These are phyloP conservation scores for Epichloe typhina DNA, from an alignment of 2,329 filamentous ascomycete genomes.

Conservation along the genomic window DNA sequence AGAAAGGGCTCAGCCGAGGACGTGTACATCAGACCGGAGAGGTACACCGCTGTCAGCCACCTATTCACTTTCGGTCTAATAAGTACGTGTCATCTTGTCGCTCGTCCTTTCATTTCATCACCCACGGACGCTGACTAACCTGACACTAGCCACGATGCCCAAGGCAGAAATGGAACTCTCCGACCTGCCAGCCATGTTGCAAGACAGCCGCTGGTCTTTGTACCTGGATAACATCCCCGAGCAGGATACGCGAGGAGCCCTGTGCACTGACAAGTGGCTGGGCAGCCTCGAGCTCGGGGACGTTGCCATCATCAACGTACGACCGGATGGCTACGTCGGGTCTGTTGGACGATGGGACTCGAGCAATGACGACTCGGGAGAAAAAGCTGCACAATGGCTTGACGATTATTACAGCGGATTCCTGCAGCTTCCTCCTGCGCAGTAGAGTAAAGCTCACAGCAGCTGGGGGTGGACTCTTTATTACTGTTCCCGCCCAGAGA, in stretches of 20 bases:
- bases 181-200: constrained; percentile 47
- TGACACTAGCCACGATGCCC: constrained; percentile 37
- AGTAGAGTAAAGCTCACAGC: background rate
- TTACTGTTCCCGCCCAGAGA: background rate
- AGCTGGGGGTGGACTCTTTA: background rate
- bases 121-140: background rate
- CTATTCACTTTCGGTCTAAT: constrained; percentile 58
- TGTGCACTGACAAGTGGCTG: constrained; percentile 58
- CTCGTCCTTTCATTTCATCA: background rate
- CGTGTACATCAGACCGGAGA: constrained; percentile 50
- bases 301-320: constrained; percentile 52
- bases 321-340: constrained; percentile 64
- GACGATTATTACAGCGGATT: constrained; percentile 42
- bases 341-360: constrained; percentile 43
- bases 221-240: constrained; percentile 55
- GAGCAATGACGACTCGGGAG: constrained; percentile 34
- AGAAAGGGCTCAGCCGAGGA: constrained; percentile 46
- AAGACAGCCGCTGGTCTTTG: constrained; percentile 56
- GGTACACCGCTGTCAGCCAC: constrained; percentile 55
- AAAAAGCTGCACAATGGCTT: constrained; percentile 40
- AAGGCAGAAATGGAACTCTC: constrained; percentile 52
- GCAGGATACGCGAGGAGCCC: constrained; percentile 35
- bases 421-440: constrained; percentile 31
- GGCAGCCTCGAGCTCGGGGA: constrained; percentile 42
- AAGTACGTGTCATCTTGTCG: constrained; percentile 30